phyloP scores from a whole-genome alignment of 495 filamentous ascomycete species.

The Trichoderma asperelloides region DNA sequence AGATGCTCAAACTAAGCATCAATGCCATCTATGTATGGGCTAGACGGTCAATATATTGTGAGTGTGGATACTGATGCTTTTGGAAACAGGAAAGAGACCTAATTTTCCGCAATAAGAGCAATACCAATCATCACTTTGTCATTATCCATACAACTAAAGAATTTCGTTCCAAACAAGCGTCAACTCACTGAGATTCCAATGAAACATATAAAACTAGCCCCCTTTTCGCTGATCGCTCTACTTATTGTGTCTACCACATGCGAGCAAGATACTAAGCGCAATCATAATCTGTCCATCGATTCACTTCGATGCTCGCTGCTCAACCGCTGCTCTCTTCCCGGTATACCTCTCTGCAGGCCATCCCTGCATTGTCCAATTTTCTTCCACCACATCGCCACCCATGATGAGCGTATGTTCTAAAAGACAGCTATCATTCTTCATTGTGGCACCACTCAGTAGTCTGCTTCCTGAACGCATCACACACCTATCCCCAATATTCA shows the following conservation, averaged over 20 bases:
- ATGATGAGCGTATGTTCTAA: constrained; percentile 40
- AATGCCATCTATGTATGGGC: no score
- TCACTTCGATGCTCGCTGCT: neutral
- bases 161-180: no score
- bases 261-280: neutral
- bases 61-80: no score
- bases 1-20: no score
- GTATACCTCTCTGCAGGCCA: constrained; percentile 33
- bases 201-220: no score
- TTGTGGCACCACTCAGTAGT: constrained; percentile 33
- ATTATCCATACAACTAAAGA: no score
- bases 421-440: constrained; percentile 34
- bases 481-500: constrained; percentile 33
- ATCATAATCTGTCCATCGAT: neutral
- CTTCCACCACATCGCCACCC: constrained; percentile 37
- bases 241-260: neutral
- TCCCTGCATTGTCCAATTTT: constrained; percentile 31
- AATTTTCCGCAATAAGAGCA: no score
- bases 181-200: no score
- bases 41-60: no score
- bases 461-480: constrained; percentile 34
- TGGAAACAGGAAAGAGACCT: no score
- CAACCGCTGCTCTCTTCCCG: neutral
- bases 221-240: neutral
- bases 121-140: no score